Percentiles rank a stretch among this genome's conserved stretches.
phyloP scores from a whole-genome alignment of 805 yeast species.

The Starmerella stigmatis region DNA sequence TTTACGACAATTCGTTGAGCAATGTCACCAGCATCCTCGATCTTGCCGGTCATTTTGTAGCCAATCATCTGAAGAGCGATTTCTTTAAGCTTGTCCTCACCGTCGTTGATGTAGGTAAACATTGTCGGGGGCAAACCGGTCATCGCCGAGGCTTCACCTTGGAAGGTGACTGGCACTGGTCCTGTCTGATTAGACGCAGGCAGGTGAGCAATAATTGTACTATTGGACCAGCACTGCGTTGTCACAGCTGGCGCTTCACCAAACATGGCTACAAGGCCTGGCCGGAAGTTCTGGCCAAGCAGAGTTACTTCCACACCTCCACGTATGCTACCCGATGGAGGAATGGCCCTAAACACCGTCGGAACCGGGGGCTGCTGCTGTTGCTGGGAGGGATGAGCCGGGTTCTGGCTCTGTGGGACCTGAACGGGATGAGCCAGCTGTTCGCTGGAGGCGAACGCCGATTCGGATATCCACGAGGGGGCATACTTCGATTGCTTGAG shows the following conservation, averaged over 20 bases:
- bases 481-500: conserved; percentile 1
- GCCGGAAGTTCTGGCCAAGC: conserved; percentile 75
- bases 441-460: not conserved
- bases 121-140: conserved; percentile 30
- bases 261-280: conserved; percentile 73
- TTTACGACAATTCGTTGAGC: conserved; percentile 67
- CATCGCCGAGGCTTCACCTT: conserved; percentile 33
- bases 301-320: conserved; percentile 95
- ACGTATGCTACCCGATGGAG: conserved; percentile 88
- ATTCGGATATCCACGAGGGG: conserved; percentile 1
- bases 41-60: conserved; percentile 86
- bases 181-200: conserved; percentile 90
- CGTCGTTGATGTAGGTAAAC: conserved; percentile 88
- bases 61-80: conserved; percentile 94
- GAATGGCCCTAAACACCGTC: conserved; percentile 74
- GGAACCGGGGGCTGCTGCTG: conserved; percentile 33
- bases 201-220: conserved; percentile 83
- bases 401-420: not conserved
- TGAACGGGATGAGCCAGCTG: not conserved
- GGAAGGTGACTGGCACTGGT: conserved; percentile 81
- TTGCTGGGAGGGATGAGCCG: not conserved
- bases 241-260: conserved; percentile 49
- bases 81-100: conserved; percentile 89
- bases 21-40: conserved; percentile 89
- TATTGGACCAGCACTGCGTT: conserved; percentile 92